Percentiles rank a stretch among this genome's conserved stretches.
Conservation (phyloP, 2,329 filamentous ascomycete genomes). For the Penicillium brevicompactum region DNA sequence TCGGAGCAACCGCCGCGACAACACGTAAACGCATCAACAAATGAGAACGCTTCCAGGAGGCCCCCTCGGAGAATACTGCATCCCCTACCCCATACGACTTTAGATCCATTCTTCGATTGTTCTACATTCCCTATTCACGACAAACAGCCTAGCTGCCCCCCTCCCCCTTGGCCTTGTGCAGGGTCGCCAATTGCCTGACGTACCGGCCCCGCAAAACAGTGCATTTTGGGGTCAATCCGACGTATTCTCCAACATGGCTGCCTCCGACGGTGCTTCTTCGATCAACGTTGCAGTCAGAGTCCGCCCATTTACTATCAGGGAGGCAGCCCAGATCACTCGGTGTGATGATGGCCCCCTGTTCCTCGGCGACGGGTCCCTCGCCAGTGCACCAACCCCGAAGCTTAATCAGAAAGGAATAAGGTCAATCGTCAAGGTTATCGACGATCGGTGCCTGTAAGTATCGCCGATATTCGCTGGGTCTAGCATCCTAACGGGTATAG, state of each 20-base stretch:
- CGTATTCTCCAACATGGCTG: slow-evolving; percentile 39
- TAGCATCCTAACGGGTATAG: slow-evolving; percentile 50
- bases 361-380: slow-evolving; percentile 93
- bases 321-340: slow-evolving; percentile 82
- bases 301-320: slow-evolving; percentile 75
- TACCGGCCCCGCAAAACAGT: slow-evolving; percentile 20
- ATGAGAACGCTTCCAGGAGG: slow-evolving; percentile 25
- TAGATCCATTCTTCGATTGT: slow-evolving; percentile 30
- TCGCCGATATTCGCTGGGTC: not conserved
- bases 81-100: slow-evolving; percentile 26
- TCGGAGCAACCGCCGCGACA: slow-evolving; percentile 35
- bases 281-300: slow-evolving; percentile 61
- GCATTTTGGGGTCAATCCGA: slow-evolving; percentile 17
- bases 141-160: slow-evolving; percentile 15
- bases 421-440: slow-evolving; percentile 92
- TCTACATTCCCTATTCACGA: slow-evolving; percentile 20
- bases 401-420: slow-evolving; percentile 83
- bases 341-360: slow-evolving; percentile 85
- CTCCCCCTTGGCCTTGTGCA: slow-evolving; percentile 21
- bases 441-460: slow-evolving; percentile 90
- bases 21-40: slow-evolving; percentile 31
- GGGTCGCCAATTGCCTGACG: slow-evolving; percentile 22
- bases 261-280: slow-evolving; percentile 50
- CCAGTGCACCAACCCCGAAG: slow-evolving; percentile 81
- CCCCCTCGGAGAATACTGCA: slow-evolving; percentile 31